These are phyloP conservation scores for Helotiales sp. DNA, from an alignment of 2,329 filamentous ascomycete species.

Conservation along the genomic window DNA sequence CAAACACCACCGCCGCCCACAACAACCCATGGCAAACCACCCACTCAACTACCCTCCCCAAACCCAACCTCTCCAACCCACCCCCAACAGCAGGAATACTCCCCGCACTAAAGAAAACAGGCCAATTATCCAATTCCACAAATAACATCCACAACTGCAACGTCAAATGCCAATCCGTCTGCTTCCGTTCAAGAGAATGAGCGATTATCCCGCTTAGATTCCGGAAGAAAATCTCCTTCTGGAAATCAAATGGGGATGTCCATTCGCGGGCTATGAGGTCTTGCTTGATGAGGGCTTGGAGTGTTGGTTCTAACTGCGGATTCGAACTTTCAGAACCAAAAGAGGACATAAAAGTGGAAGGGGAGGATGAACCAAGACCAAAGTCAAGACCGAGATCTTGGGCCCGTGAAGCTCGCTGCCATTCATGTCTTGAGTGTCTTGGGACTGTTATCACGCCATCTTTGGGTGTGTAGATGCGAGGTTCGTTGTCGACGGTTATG, in stretches of 20 bases:
- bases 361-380: neutral
- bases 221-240: constrained; percentile 33
- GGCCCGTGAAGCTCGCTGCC: constrained; percentile 19
- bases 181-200: neutral
- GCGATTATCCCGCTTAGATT: constrained; percentile 28
- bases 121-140: constrained; percentile 26
- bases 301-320: neutral
- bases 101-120: constrained; percentile 8
- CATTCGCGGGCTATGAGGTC: constrained; percentile 28
- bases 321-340: neutral
- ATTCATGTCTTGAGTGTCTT: constrained; percentile 25
- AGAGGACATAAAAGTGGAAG: no score
- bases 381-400: neutral
- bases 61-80: neutral
- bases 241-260: constrained; percentile 30
- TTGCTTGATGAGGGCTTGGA: neutral
- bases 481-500: constrained; percentile 20
- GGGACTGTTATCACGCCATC: constrained; percentile 25
- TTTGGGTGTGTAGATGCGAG: constrained; percentile 7
- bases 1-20: neutral
- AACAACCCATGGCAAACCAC: constrained; percentile 18
- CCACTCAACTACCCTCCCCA: constrained; percentile 14
- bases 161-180: constrained; percentile 13
- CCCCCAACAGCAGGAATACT: neutral
- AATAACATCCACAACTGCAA: constrained; percentile 26